A percentile compares a stretch with the other conserved stretches of the same genome.
Conservation (phyloP, 2,329 filamentous ascomycete species). For the Fusarium xylarioides region DNA sequence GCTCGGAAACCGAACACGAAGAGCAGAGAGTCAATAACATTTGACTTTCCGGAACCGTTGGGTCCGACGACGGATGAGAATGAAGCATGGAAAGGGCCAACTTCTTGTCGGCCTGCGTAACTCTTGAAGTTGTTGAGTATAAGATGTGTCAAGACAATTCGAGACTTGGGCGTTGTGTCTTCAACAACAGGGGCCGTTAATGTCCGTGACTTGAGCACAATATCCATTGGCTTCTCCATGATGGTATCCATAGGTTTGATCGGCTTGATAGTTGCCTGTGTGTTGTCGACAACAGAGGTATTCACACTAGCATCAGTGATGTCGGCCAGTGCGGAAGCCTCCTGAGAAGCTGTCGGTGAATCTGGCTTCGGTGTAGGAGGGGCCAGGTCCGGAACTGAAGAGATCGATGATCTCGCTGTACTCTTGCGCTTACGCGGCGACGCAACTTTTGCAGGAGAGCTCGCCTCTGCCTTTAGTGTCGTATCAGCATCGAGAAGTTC, state of each 20-base stretch:
- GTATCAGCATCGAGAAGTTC: slow-evolving; percentile 48
- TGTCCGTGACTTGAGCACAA: slow-evolving; percentile 85
- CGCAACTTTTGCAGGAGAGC: slow-evolving; percentile 49
- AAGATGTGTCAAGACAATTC: slow-evolving; percentile 92
- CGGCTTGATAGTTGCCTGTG: slow-evolving; percentile 66
- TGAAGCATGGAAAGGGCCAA: slow-evolving; percentile 94
- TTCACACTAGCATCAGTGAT: slow-evolving; percentile 76
- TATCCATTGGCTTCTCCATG: slow-evolving; percentile 91
- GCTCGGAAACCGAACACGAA: slow-evolving; percentile 99
- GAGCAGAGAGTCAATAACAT: slow-evolving; percentile 96
- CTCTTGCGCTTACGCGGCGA: slow-evolving; percentile 76
- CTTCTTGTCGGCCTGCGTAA: slow-evolving; percentile 93
- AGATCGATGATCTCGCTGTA: slow-evolving; percentile 53
- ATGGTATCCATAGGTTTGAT: slow-evolving; percentile 80
- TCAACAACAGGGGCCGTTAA: slow-evolving; percentile 74
- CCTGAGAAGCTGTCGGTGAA: slow-evolving; percentile 64
- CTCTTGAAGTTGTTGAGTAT: slow-evolving; percentile 98
- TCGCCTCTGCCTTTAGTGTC: slow-evolving; percentile 46
- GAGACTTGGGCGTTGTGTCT: slow-evolving; percentile 78
- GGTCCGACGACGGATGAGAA: slow-evolving; percentile 98
- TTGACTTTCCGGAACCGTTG: slow-evolving; percentile 98
- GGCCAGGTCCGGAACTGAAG: slow-evolving; percentile 51
- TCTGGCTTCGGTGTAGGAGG: slow-evolving; percentile 62
- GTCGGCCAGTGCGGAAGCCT: slow-evolving; percentile 72
- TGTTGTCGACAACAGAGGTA: slow-evolving; percentile 43